Base-by-base conservation (phyloP, 352 stramenopile genomes). In the Phytophthora ramorum region DNA sequence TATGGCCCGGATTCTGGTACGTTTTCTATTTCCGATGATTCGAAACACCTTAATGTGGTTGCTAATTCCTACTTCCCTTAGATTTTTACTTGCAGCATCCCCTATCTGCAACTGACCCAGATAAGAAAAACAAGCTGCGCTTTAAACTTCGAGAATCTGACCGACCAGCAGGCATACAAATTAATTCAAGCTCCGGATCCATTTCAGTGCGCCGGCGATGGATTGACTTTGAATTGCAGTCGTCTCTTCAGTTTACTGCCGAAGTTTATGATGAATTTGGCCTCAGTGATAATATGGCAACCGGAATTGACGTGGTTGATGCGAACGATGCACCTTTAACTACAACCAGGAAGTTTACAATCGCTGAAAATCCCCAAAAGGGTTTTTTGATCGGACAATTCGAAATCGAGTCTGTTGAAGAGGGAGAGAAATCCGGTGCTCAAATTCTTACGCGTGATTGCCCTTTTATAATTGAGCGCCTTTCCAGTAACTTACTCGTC, bases 1-100 rank as follows among this genome's bases (percentile, higher is more conserved):
- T 81, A 71, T 17, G 75, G 81, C 8, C 75, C 69, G n/a, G 69
- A 72, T 30, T 53, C 64, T 69, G 71, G 79, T 88, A 78, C 28
- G 49, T 17, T 34, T 14, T 1, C 17, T 63, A 2, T 20, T 14
- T 40, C 34, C 34, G 7, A 40, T 40, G 10, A 17, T n/a, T n/a
- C 17, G 10, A 8, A 1, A 17, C 4, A 17, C 4, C 12, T 40
- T 40, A 34, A 12, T 12, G 28, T 12, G 28, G 0, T 12, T 2
- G 10, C 3, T 9, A 40, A 61, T 24, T 32, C 26, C 12, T 4
- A 46, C 19, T 40, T 45, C 34, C 57, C 40, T 34, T 24, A 75
- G 67, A 71, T 66, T 74, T 58, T 17, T 28, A 51, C 16, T 14
- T 65, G 9, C 22, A 43, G 59, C 7, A 19, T 8, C 38, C 43